Evolutionary conservation across 257 asterid species (phyloP).

Genomic region (Paulownia fortunei): DNA sequence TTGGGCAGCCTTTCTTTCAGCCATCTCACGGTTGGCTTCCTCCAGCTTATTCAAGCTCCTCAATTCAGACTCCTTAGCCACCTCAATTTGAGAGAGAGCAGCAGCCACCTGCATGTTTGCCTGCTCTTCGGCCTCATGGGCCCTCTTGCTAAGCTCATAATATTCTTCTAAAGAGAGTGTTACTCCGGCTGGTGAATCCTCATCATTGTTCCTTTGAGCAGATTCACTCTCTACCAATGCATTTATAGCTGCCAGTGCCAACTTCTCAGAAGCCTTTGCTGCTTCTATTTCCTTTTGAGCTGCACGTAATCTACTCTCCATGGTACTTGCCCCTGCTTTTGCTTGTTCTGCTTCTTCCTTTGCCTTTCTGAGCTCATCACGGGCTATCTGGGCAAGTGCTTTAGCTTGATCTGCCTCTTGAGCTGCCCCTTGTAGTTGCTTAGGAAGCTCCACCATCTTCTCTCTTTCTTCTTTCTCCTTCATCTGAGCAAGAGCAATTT

Average conservation of each 20-base stretch:
- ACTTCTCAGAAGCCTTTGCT: conserved; percentile 81
- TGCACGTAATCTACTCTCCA: conserved; percentile 70
- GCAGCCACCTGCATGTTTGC: conserved; percentile 68
- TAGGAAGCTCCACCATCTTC: conserved; percentile 74
- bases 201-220: conserved; percentile 42
- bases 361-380: conserved; percentile 66
- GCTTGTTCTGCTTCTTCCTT: conserved; percentile 83
- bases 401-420: conserved; percentile 71
- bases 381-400: conserved; percentile 52
- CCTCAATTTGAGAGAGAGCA: conserved; percentile 75
- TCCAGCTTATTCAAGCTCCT: conserved; percentile 71
- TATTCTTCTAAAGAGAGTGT: conserved; percentile 82
- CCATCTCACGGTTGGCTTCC: conserved; percentile 64
- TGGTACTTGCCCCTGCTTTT: conserved; percentile 65
- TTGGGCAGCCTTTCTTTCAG: conserved; percentile 60
- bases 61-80: conserved; percentile 80
- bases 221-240: conserved; percentile 86
- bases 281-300: conserved; percentile 94
- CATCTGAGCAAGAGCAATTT: conserved; percentile 57
- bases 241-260: conserved; percentile 83
- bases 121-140: conserved; percentile 89
- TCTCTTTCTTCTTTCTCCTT: conserved; percentile 78
- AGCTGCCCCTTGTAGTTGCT: conserved; percentile 73
- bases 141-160: conserved; percentile 83
- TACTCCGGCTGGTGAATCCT: conserved; percentile 58